Base-by-base conservation (phyloP, 768 basidiomycete genomes). In the Kwoniella shandongensis region DNA sequence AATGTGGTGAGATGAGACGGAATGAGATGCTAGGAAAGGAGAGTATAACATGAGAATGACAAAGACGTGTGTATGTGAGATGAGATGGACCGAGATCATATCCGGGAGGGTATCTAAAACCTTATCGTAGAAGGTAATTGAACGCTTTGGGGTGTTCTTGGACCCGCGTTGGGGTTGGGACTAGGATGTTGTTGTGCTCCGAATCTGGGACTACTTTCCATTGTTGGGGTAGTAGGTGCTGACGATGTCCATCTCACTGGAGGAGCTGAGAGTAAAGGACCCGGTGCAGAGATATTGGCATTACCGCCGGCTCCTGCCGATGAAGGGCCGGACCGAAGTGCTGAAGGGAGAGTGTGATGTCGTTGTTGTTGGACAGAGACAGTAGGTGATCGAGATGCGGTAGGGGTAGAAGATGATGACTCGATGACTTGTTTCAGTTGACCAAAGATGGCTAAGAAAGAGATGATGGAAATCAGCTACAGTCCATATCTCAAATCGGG, bases 171-270 rank as follows among this genome's bases (percentile, higher is more conserved):
- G n/a, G n/a, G n/a, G n/a, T n/a, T 7, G 36, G 56, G 51, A 22
- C 54, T 40, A 25, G 53, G 40, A 18, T 58, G 41, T 2, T 23
- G 32, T 20, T 51, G 50, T n/a, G 35, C 22, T 2, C 29, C 54
- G 35, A 69, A 69, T 7, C 64, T 38, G 26, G 67, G 67, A 18
- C 50, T 66, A 22, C 47, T 47, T 38, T 56, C 53, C 23, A 66
- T 50, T 6, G 52, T 38, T 0, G 68, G 68, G 5, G 68, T 63
- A 7, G 52, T 59, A n/a, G 68, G 68, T 18, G 68, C 68, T 13
- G 53, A 57, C 23, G 48, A 30, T 6, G 68, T 63, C 36, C 44
- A 63, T 32, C 67, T 41, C 12, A 57, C 50, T 1, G 63, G 51
- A n/a, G 67, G 67, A 18, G 67, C 67, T 17, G 67, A 63, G 15